Evolutionary conservation across 2,329 filamentous ascomycete species (phyloP), one percentile per base, ranked within the genome.

Genomic region (Reticulascus tulasneorum): DNA sequence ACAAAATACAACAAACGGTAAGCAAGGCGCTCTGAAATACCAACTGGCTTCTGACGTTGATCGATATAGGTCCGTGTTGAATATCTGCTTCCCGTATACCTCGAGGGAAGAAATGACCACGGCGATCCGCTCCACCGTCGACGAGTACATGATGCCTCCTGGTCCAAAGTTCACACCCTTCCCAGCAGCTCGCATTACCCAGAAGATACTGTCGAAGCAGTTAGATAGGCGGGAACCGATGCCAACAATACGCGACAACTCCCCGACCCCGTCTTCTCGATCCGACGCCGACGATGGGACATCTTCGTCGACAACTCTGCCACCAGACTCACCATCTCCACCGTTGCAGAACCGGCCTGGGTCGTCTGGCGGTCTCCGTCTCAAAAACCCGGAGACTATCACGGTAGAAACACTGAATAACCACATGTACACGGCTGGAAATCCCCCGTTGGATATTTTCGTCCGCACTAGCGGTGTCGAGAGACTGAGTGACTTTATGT

Each of bases 61-160:
- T 40, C 20, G 18, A 11, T 4, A 10, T 18, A 79, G 75, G 37
- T 66, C 71, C 18, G 63, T 76, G 20, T 69, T 98, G 33, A 98
- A 98, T 57, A 89, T 98, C 45, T 98, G 93, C 68, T 97, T 97
- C 54, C 93, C 93, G 0, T 98, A 98, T 56, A 97, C 93, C 0
- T 94, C 90, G 5, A 78, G 93, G 46, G 89, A 95, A 53, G 93
- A 98, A 58, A 97, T 98, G 48, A 94, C 91, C 1, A 81, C 85
- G 4, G 87, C 91, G 6, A 86, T 98, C 47, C 83, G 86, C 45
- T 79, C 82, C 26, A 96, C 91, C 0, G 90, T 98, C 8, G 73
- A 85, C 39, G 86, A 95, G 41, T 97, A 88, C 60, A 86, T 85
- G 41, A 81, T 77, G 33, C 85, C 88, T 6, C 70, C 85, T 13